Percentiles rank a stretch among this genome's conserved stretches.
phyloP scores from a whole-genome alignment of 805 yeast species.

The Starmerella vaccinii region DNA sequence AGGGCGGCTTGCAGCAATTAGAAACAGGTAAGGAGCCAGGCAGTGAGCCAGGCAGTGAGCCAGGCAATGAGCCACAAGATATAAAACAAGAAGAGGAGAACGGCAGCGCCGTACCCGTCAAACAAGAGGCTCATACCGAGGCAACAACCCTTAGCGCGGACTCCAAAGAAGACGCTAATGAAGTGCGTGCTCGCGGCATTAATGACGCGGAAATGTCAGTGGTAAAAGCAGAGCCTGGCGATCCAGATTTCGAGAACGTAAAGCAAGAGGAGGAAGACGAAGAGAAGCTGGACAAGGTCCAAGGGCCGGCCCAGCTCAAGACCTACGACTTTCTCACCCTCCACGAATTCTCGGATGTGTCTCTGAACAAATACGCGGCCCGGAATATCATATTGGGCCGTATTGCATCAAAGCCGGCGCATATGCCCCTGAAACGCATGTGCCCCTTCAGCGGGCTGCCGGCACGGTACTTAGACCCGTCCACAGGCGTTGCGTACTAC shows the following conservation, averaged over 20 bases:
- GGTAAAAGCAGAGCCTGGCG: too few species aligned
- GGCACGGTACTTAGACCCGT: conserved; percentile 80
- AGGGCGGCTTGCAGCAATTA: too few species aligned
- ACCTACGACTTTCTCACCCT: conserved; percentile 39
- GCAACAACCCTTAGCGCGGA: too few species aligned
- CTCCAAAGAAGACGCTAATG: too few species aligned
- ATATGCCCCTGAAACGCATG: conserved; percentile 43
- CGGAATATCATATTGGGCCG: conserved; percentile 48
- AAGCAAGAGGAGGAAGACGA: neutral
- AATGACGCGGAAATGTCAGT: too few species aligned
- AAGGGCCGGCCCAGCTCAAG: conserved; percentile 17
- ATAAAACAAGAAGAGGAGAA: too few species aligned
- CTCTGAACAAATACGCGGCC: conserved; percentile 21
- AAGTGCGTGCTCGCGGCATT: too few species aligned
- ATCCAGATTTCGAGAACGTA: neutral
- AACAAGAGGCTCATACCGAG: too few species aligned
- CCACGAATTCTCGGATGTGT: conserved; percentile 37
- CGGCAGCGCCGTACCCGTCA: too few species aligned
- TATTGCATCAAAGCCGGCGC: conserved; percentile 30
- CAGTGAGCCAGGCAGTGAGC: too few species aligned
- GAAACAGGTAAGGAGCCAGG: too few species aligned
- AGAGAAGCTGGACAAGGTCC: neutral
- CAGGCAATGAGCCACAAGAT: too few species aligned
- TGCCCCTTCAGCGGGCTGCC: conserved; percentile 68
- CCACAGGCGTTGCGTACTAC: conserved; percentile 75